Base-by-base conservation (phyloP, 2,329 filamentous ascomycete genomes). In the Sordariomycetes sp. region DNA sequence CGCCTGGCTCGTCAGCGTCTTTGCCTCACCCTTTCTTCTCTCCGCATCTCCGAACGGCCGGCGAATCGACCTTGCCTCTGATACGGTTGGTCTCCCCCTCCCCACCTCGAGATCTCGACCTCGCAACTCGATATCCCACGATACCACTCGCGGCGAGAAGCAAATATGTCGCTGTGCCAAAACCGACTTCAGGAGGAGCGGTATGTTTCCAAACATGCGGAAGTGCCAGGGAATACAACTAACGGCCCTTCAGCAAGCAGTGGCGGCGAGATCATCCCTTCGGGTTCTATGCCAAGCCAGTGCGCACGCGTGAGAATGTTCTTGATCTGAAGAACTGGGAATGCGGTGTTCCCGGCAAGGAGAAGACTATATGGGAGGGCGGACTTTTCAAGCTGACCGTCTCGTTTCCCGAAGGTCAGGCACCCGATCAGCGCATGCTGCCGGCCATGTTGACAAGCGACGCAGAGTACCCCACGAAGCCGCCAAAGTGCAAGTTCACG, bases 221-320 rank as follows among this genome's bases (percentile, higher is more conserved):
- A 26, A 23, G 16, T 6, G 10, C 23, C 20, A 18, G 4, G 6
- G 25, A 21, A 12, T n/a, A 32, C 35, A 21, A 38, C 30, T 20
- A 17, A 8, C 34, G 31, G 27, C 34, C 26, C 21, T 24, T 19
- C 48, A 94, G 88, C 43, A 96, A 94, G 65, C 86, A 94, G 64
- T 98, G 92, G 92, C 80, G 92, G 45, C 81, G 81, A 54, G 90
- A 98, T 48, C 92, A 98, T 53, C 93, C 93, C 0, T 98, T 98
- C 53, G 92, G 92, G 41, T 98, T 98, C 66, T 94, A 84, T 59
- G 92, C 92, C 17, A 86, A 88, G 54, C 92, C 93, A 10, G 68
- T 80, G 42, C 83, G 90, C 47, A 88, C 78, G 42, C 59, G 79
- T 14, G 73, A 86, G 45, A 88, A 87, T 36, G 77, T 86, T 2